These are phyloP conservation scores for Leccinum griseonigrum DNA, from an alignment of 1,284 basidiomycete genomes.

Conservation along the genomic window DNA sequence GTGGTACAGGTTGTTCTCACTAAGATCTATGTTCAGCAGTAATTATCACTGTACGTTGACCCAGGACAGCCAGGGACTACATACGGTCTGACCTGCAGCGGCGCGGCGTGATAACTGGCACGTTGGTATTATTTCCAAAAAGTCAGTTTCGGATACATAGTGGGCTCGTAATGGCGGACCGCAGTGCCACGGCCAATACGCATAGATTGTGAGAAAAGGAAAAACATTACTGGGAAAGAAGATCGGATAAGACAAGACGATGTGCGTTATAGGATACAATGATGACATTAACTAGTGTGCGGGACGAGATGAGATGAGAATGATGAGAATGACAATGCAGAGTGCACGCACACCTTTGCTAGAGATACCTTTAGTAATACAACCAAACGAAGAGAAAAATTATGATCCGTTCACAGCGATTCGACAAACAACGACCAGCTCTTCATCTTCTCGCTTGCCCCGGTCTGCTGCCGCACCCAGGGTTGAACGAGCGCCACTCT, in stretches of 20 bases:
- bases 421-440: conserved; percentile 23
- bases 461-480: neutral
- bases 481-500: conserved; percentile 7
- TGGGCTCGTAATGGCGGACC: neutral
- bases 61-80: neutral
- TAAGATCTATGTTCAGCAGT: neutral
- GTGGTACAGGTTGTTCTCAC: neutral
- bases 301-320: neutral
- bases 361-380: conserved; percentile 2
- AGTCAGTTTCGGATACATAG: neutral
- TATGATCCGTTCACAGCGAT: conserved; percentile 22
- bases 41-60: neutral
- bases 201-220: neutral
- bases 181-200: neutral
- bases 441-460: neutral
- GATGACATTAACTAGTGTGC: neutral
- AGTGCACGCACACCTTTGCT: neutral
- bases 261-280: neutral
- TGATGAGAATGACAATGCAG: neutral
- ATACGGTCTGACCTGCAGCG: neutral
- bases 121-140: neutral
- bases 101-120: neutral
- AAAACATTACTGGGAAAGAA: neutral
- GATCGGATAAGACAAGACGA: neutral
- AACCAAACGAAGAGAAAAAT: neutral